Evolutionary conservation across 345 rosid genomes (phyloP).

Genomic region (Camelina hispida): DNA sequence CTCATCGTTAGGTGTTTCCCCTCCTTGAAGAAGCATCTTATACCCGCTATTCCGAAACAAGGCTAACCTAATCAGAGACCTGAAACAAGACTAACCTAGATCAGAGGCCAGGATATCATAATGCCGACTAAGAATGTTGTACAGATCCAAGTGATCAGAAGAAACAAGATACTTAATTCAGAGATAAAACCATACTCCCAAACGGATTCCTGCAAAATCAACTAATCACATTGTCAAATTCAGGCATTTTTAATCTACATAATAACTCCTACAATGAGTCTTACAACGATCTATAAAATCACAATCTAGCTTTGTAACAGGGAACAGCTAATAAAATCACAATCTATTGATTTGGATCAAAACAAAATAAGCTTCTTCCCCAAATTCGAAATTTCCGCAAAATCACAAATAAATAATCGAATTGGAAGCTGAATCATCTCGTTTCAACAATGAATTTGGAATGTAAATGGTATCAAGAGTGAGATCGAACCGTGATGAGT

Average conservation of each 20-base stretch:
- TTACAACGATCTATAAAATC: constrained; percentile 23
- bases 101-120: constrained; percentile 7
- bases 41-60: constrained; percentile 75
- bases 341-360: neutral
- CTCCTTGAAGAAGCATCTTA: constrained; percentile 95
- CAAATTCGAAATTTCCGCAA: neutral
- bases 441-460: neutral
- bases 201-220: constrained; percentile 62
- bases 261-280: neutral
- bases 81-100: constrained; percentile 32
- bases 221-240: constrained; percentile 13
- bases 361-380: constrained; percentile 16
- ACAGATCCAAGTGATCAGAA: constrained; percentile 21
- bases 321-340: neutral
- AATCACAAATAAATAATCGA: constrained; percentile 17
- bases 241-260: neutral
- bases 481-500: constrained; percentile 71
- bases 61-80: constrained; percentile 74
- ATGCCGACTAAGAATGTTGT: neutral
- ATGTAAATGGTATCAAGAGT: constrained; percentile 12
- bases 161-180: too few relatives aligned
- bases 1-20: constrained; percentile 72
- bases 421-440: neutral
- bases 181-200: too few relatives aligned
- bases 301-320: neutral